Conservation (phyloP, 345 rosid genomes). For the Euphorbia lathyris region DNA sequence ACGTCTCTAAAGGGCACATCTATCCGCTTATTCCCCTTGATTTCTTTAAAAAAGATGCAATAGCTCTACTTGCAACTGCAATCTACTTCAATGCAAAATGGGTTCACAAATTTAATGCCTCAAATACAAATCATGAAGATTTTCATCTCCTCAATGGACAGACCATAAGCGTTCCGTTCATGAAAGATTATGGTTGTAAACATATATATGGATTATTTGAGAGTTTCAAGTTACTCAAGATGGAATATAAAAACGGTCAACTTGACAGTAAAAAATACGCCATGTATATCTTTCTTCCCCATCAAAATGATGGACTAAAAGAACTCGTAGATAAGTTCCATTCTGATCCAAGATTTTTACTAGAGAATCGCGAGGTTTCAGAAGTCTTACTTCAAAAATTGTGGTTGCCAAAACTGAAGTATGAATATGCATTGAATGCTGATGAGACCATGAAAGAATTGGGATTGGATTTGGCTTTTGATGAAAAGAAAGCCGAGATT, state of each 20-base stretch:
- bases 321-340: background rate
- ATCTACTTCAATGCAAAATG: background rate
- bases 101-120: background rate
- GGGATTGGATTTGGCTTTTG: too few relatives aligned
- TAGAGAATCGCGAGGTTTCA: background rate
- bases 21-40: background rate
- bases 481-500: too few relatives aligned
- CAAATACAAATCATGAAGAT: background rate
- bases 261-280: too few relatives aligned
- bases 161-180: too few relatives aligned
- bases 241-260: too few relatives aligned
- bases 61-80: conserved; percentile 4
- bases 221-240: conserved; percentile 5
- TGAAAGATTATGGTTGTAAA: background rate
- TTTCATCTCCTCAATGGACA: too few relatives aligned
- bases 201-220: conserved; percentile 1
- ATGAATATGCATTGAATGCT: background rate
- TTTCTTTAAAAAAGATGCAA: background rate
- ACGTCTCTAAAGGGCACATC: background rate
- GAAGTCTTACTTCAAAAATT: background rate
- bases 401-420: conserved; percentile 4
- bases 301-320: background rate
- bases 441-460: background rate
- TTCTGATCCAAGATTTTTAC: background rate
- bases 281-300: conserved; percentile 4